Evolutionary conservation across 495 filamentous ascomycete species (phyloP), one percentile per base, ranked within the genome.

Genomic region (Penicillium cosmopolitanum): DNA sequence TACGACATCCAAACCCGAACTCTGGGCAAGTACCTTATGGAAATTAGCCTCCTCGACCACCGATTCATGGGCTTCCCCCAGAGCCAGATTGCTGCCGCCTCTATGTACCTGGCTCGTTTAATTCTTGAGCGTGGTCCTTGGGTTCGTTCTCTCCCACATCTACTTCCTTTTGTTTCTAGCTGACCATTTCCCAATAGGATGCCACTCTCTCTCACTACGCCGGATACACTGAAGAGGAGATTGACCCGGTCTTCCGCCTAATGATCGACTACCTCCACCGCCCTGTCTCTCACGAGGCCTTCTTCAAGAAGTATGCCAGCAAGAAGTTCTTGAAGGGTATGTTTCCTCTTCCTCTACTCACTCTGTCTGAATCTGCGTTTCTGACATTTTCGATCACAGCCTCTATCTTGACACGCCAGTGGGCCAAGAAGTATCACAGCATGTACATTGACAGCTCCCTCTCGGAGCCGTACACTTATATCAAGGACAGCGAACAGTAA

Each of bases 231-330:
- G 93, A 98, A 73, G 87, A 91, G 31, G 90, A 98, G 70, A 92
- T 98, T 60, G 84, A 92, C 66, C 94, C 96, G 6, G 92, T 97
- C 50, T 92, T 96, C 75, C 83, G 86, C 64, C 79, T 97, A 50
- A 97, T 98, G 94, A 84, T 98, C 56, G 92, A 98, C 69, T 98
- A 98, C 68, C 86, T 98, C 35, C 88, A 87, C 56, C 84, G 87
- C 9, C 95, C 96, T 33, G 91, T 97, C 46, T 82, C 83, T 40
- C 95, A 98, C 65, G 92, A 97, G 73, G 95, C 96, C 16, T 98
- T 98, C 84, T 98, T 96, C 83, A 95, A 94, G 83, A 98, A 98
- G 73, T 98, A 98, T 69, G 95, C 96, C 15, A 95, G 92, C 84
- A 98, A 97, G 81, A 96, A 94, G 75, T 98, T 97, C 76, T 75